phyloP scores from a whole-genome alignment of 192 early-diverging fungal species.

The Gonapodya sp. region DNA sequence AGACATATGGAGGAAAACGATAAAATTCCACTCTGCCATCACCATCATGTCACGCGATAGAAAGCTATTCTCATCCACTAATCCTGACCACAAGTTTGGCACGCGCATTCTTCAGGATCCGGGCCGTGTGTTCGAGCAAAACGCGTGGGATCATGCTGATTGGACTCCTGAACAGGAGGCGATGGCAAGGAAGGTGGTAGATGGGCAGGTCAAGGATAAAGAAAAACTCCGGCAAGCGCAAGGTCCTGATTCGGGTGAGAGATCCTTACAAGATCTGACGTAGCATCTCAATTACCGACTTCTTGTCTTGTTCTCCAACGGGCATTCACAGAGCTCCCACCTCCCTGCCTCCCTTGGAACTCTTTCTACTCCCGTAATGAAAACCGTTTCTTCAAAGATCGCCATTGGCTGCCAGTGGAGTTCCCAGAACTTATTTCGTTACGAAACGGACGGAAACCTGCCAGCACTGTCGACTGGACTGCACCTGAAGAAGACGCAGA shows the following conservation, averaged over 20 bases:
- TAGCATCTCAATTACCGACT: too few species aligned
- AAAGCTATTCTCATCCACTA: background rate
- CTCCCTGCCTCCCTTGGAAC: conserved; percentile 46
- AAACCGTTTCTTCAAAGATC: conserved; percentile 53
- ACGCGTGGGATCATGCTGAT: conserved; percentile 6
- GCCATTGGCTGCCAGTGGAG: conserved; percentile 36
- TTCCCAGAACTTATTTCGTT: conserved; percentile 15
- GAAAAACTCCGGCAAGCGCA: background rate
- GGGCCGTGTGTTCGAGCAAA: background rate
- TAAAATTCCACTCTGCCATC: too few species aligned
- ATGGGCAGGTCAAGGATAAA: background rate
- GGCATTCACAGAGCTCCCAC: conserved; percentile 39
- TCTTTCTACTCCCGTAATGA: conserved; percentile 45
- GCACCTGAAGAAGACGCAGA: conserved; percentile 16
- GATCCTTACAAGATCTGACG: too few species aligned
- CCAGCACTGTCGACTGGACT: background rate
- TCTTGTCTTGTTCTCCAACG: too few species aligned
- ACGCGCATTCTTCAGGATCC: background rate
- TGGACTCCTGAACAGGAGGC: background rate
- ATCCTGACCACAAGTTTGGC: background rate
- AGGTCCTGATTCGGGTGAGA: too few species aligned
- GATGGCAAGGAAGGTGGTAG: background rate
- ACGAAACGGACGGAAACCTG: background rate
- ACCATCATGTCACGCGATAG: too few species aligned
- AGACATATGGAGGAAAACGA: too few species aligned